Conservation (phyloP, 73 alveolate species). For the Paraurostyla sp. region DNA sequence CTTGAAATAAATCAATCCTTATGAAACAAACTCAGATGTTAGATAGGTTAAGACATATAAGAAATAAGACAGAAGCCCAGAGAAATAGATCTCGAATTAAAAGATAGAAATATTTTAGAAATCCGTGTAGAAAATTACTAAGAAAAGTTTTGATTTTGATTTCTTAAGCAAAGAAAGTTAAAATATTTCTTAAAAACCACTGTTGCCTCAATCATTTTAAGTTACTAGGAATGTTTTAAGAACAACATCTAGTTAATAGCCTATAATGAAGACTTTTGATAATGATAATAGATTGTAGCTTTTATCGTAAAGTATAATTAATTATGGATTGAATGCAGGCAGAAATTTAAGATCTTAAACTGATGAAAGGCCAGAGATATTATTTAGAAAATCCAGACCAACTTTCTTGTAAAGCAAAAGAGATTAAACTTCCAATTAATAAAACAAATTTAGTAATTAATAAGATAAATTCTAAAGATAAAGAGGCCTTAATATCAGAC, state of each 20-base stretch:
- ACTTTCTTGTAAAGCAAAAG: constrained; percentile 1
- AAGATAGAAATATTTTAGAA: not conserved
- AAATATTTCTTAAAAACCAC: not conserved
- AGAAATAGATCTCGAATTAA: constrained; percentile 1
- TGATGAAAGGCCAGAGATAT: not conserved
- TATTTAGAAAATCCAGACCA: constrained; percentile 22
- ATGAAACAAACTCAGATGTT: not conserved
- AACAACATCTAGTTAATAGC: too few species aligned
- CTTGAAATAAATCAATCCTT: not conserved
- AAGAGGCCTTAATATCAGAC: not conserved
- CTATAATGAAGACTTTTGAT: too few species aligned
- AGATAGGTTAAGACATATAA: not conserved
- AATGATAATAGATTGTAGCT: too few species aligned
- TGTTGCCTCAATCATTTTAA: not conserved
- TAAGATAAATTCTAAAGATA: not conserved
- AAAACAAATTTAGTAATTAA: not conserved
- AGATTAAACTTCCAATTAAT: not conserved
- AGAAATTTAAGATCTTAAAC: not conserved
- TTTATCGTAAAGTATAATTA: too few species aligned
- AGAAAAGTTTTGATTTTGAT: constrained; percentile 32
- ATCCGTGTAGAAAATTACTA: constrained; percentile 3
- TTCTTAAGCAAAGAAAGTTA: not conserved
- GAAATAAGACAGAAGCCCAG: not conserved
- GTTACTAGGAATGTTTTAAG: constrained; percentile 16
- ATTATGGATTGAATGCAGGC: not conserved